Evolutionary conservation across 345 rosid genomes (phyloP), one percentile per base, ranked within the genome.

Genomic region (Salix viminalis): DNA sequence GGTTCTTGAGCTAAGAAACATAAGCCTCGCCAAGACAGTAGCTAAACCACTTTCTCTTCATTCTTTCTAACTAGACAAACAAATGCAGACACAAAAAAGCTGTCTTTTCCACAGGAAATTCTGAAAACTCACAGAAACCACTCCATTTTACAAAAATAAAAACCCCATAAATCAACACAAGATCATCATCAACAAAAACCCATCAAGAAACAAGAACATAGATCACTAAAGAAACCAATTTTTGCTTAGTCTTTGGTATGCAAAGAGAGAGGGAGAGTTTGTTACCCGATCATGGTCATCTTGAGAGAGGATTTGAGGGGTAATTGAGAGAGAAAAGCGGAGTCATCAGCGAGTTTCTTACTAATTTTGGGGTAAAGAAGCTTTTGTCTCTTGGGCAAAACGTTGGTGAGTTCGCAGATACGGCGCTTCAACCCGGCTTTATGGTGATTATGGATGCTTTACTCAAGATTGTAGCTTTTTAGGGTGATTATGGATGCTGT

Each of bases 241-340:
- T 52, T 52, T 56, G 62, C 12, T 56, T 56, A 56, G 26, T 56
- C 62, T 56, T 56, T 9, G 26, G 23, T n/a, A 56, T 39, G 23
- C n/a, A 67, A 36, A 19, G 21, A 1, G 54, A 46, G 65, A 76
- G 58, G n/a, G 39, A 66, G 50, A 52, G 56, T 44, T 70, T 61
- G 30, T 64, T 52, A 91, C 98, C 98, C 96, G 75, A 91, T 96
- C 97, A 92, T 96, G 66, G 97, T 96, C 97, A 96, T 96, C 86
- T 96, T 96, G 76, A 90, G 88, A 10, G 97, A 89, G 67, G 97
- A 79, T 78, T 96, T 96, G 77, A 93, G 94, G 32, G 96, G 91
- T 26, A 96, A 78, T 61, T 88, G 84, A 48, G 92, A 91, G 81
- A 96, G 91, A 78, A 96, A 72, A 60, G 90, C 75, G 50, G 91